Percentiles rank a stretch among this genome's conserved stretches.
These are phyloP conservation scores for Metschnikowia proteae DNA, from an alignment of 805 yeast species.

Conservation along the genomic window DNA sequence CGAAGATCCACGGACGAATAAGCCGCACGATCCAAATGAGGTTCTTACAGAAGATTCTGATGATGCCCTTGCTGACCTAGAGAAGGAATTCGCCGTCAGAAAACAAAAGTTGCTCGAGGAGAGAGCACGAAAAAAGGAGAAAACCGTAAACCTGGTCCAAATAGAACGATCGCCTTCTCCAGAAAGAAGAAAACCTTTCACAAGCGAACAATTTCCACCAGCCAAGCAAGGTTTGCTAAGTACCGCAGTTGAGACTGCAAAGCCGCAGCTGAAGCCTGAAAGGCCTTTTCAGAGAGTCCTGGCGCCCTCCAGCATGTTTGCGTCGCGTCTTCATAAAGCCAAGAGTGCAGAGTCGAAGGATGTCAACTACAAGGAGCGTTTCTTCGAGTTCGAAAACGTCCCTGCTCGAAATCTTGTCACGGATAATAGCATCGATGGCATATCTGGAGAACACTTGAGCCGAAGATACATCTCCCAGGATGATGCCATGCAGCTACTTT, in stretches of 20 bases:
- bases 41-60: conserved; percentile 36
- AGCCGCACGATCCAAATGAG: conserved; percentile 22
- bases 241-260: not conserved
- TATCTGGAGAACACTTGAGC: conserved; percentile 14
- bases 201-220: not conserved
- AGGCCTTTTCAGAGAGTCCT: conserved; percentile 8
- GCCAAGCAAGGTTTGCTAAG: not conserved
- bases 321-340: conserved; percentile 11
- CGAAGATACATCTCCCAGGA: conserved; percentile 10
- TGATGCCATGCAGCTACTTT: conserved; percentile 25
- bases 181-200: not conserved
- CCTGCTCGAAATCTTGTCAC: conserved; percentile 8
- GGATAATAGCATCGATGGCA: conserved; percentile 5
- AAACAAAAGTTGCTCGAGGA: conserved; percentile 20
- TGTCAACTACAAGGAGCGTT: conserved; percentile 12
- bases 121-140: conserved; percentile 14
- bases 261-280: not conserved
- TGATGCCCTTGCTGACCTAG: conserved; percentile 35
- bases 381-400: conserved; percentile 17
- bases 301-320: conserved; percentile 11
- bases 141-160: conserved; percentile 4
- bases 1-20: conserved; percentile 33
- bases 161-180: conserved; percentile 18
- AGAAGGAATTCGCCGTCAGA: conserved; percentile 33
- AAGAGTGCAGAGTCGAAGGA: not conserved